Conservation (phyloP, 306 rosid species). For the Cyamopsis tetragonoloba region DNA sequence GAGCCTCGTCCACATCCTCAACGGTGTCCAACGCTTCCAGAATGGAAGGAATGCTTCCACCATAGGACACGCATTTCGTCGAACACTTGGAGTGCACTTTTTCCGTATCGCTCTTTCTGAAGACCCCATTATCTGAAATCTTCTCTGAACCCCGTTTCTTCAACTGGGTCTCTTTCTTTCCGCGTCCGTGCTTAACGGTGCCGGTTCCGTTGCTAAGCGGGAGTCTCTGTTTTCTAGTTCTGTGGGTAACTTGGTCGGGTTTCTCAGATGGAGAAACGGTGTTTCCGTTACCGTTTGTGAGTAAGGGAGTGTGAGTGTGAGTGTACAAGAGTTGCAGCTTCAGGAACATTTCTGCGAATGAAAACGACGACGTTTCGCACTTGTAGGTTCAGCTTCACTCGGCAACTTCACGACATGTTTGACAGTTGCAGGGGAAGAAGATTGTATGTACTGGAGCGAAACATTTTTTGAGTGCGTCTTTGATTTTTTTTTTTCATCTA, state of each 20-base stretch:
- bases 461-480: not conserved
- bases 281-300: slow-evolving; percentile 21
- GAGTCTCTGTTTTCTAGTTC: slow-evolving; percentile 23
- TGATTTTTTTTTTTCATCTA: not conserved
- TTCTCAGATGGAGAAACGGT: slow-evolving; percentile 46
- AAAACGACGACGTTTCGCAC: not conserved
- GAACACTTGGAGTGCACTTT: slow-evolving; percentile 67
- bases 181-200: slow-evolving; percentile 9
- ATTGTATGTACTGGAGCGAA: not conserved
- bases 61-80: slow-evolving; percentile 63
- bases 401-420: not conserved
- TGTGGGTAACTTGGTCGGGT: slow-evolving; percentile 26
- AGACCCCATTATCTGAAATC: slow-evolving; percentile 29
- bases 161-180: slow-evolving; percentile 24
- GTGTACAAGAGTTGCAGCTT: slow-evolving; percentile 56
- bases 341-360: slow-evolving; percentile 34
- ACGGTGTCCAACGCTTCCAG: slow-evolving; percentile 52
- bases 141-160: slow-evolving; percentile 31
- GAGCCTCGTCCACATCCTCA: slow-evolving; percentile 58
- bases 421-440: not conserved
- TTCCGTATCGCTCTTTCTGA: slow-evolving; percentile 16
- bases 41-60: slow-evolving; percentile 78
- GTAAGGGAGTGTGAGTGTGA: slow-evolving; percentile 25
- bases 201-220: slow-evolving; percentile 11
- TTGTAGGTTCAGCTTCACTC: not conserved